Base-by-base conservation (phyloP, 1,284 basidiomycete genomes). In the Erythrobasidium hasegawianum region DNA sequence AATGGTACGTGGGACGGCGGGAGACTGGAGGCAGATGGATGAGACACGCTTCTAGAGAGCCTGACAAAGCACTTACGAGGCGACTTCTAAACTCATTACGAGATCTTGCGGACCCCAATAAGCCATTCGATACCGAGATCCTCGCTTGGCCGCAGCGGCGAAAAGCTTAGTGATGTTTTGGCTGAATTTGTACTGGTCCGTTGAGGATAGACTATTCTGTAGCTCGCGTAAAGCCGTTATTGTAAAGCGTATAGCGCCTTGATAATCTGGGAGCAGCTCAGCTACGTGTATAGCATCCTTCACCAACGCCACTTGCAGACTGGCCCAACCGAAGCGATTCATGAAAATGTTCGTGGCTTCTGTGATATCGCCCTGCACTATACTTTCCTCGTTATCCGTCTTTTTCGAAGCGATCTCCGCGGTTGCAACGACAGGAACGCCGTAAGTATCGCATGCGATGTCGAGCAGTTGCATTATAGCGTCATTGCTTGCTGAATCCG, bases 221-320 rank as follows among this genome's bases (percentile, higher is more conserved):
- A 77, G 57, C 5, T 71, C 61, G 1, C 70, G 60, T 20, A 73
- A 57, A 1, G 69, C 70, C 2, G 69, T 70, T 10, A 70, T 57
- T n/a, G 67, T 70, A 64, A 73, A 72, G 1, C 70, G 67, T 38
- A 73, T 59, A 1, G 71, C 71, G 9, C 69, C 57, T 47, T 76
- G 74, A 43, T 78, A 74, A 43, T 75, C 73, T 59, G 91, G 89
- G n/a, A 97, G 79, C 16, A 89, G 85, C 77, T 97, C 92, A 2
- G 90, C 88, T 10, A 97, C 86, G 0, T 87, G 85, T 38, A 97
- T 87, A 0, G 91, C 89, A 75, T 97, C 94, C 54, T 92, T 85
- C 40, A 97, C 82, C 33, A 95, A 85, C 33, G 90, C 90, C 33
- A 95, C 83, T 78, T 97, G 94, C 54, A 97, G 81, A 74, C 93